A percentile compares a stretch with the other conserved stretches of the same genome.
Conservation (phyloP, 2,329 filamentous ascomycete species). For the Knufia petricola region DNA sequence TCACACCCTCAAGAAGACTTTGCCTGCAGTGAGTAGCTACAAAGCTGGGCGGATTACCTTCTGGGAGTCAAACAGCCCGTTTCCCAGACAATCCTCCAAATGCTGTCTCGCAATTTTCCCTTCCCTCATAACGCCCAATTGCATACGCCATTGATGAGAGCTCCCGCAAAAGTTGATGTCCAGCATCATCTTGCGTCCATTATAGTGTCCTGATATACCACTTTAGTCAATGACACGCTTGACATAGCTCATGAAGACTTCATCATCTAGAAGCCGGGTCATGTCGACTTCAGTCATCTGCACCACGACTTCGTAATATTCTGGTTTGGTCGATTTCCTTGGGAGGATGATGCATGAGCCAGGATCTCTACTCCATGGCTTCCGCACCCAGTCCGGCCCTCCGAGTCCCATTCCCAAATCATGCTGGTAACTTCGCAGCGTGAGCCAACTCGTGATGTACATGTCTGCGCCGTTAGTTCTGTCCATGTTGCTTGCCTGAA, state of each 20-base stretch:
- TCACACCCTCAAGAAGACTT: no score
- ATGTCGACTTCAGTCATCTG: constrained; percentile 22
- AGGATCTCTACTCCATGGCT: constrained; percentile 23
- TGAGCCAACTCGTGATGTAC: constrained; percentile 23
- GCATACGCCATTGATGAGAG: background rate
- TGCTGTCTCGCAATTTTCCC: background rate
- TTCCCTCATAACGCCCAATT: no score
- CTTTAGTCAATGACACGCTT: constrained; percentile 12
- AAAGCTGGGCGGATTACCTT: no score
- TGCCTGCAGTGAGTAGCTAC: no score
- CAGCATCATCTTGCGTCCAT: background rate
- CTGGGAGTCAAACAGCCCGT: no score
- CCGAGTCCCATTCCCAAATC: constrained; percentile 21
- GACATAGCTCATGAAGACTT: constrained; percentile 18
- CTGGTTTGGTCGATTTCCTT: constrained; percentile 13
- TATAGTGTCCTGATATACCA: background rate
- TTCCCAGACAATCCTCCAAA: no score
- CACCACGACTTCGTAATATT: constrained; percentile 20
- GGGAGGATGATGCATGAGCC: constrained; percentile 23
- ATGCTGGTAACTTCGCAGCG: constrained; percentile 17
- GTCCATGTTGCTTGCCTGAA: constrained; percentile 23
- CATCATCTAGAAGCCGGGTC: constrained; percentile 17
- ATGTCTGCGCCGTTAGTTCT: constrained; percentile 21
- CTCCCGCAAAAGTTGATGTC: background rate
- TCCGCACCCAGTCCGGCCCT: constrained; percentile 22